phyloP scores from a whole-genome alignment of 2,329 filamentous ascomycete genomes.

The Verticillium dahliae region DNA sequence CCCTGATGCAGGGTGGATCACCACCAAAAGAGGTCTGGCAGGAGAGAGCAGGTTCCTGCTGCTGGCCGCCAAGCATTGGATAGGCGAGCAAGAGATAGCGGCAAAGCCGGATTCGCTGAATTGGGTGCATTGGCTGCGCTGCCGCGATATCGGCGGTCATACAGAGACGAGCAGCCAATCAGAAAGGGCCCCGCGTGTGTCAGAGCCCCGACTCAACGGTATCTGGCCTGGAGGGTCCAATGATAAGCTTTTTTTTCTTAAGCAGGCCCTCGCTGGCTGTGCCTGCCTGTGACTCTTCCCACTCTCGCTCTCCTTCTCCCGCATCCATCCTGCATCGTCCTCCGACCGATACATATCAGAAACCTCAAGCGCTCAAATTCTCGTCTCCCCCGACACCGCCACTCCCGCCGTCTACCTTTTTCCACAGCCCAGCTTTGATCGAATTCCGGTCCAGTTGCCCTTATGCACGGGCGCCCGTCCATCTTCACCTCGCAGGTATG shows the following conservation, averaged over 20 bases:
- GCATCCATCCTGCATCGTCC: conserved; percentile 8
- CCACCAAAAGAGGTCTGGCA: background rate
- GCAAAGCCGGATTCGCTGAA: background rate
- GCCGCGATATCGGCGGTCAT: background rate
- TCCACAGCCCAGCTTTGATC: conserved; percentile 8
- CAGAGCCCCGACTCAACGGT: background rate
- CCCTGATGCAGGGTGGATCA: no score
- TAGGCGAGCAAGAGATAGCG: background rate
- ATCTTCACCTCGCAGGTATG: conserved; percentile 82
- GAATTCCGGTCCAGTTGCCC: conserved; percentile 43
- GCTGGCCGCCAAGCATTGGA: background rate
- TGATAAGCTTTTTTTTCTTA: conserved; percentile 10
- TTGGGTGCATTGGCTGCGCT: background rate
- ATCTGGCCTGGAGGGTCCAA: conserved; percentile 6
- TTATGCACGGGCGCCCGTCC: conserved; percentile 81
- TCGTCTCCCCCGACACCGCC: conserved; percentile 5
- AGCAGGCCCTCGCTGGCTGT: conserved; percentile 1
- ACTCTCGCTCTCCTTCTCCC: background rate
- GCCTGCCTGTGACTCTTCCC: conserved; percentile 7
- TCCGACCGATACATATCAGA: conserved; percentile 5
- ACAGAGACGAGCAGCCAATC: background rate
- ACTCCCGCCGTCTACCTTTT: conserved; percentile 8
- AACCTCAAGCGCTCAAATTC: conserved; percentile 2
- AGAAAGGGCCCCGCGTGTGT: background rate
- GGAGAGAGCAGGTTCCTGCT: background rate